A percentile compares a stretch with the other conserved stretches of the same genome.
These are phyloP conservation scores for Diplosphaera chodatii DNA, from an alignment of 139 green algal species.

Conservation along the genomic window DNA sequence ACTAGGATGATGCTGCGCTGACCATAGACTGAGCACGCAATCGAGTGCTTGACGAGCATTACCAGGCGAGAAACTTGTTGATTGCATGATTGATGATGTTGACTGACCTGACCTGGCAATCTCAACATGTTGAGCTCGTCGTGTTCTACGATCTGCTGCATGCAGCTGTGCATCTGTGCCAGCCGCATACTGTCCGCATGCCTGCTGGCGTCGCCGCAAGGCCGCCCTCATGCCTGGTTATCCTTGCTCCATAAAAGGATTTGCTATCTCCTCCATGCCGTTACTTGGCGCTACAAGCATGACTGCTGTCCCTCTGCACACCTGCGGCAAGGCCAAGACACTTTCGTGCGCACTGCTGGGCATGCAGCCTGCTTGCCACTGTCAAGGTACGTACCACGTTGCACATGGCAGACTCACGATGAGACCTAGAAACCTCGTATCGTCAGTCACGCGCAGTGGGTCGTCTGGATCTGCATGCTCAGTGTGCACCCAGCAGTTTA, in stretches of 20 bases:
- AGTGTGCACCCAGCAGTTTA: too few species aligned
- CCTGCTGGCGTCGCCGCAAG: neutral
- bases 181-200: neutral
- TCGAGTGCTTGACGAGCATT: too few species aligned
- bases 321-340: constrained; percentile 28
- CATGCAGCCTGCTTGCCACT: neutral
- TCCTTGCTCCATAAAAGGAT: constrained; percentile 59
- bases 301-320: constrained; percentile 87
- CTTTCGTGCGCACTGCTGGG: neutral
- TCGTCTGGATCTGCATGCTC: constrained; percentile 75
- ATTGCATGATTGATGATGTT: too few species aligned
- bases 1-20: too few species aligned
- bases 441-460: constrained; percentile 68
- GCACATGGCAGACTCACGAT: constrained; percentile 40
- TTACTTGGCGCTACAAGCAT: constrained; percentile 83
- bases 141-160: too few species aligned
- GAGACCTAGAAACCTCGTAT: constrained; percentile 75
- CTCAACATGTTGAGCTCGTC: too few species aligned
- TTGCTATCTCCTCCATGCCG: constrained; percentile 86
- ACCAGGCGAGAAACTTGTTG: too few species aligned
- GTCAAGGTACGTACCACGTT: neutral
- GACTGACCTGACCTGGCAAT: too few species aligned
- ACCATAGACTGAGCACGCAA: too few species aligned
- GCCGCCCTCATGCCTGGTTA: neutral
- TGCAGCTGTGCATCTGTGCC: neutral